Conservation (phyloP, 805 yeast species). For the Wickerhamomyces hampshirensis region DNA sequence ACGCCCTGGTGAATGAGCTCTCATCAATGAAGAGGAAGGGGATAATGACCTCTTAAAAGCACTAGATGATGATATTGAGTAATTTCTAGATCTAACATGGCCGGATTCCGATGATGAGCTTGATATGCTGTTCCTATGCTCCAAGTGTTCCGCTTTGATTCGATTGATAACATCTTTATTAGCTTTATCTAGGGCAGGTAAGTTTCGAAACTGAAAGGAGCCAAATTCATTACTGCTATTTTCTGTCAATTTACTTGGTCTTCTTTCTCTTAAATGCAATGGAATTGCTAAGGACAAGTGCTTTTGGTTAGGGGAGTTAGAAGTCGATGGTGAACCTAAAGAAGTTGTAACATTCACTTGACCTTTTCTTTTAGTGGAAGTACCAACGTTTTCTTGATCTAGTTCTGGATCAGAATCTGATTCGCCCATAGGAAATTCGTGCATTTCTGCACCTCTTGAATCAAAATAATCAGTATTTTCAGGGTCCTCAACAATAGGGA, state of each 20-base stretch:
- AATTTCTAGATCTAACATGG: constrained; percentile 24
- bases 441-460: constrained; percentile 75
- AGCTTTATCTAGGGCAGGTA: constrained; percentile 87
- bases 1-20: constrained; percentile 30
- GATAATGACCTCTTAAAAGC: constrained; percentile 45
- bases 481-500: constrained; percentile 75
- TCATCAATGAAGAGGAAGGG: constrained; percentile 30
- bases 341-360: constrained; percentile 17
- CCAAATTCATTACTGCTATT: constrained; percentile 73
- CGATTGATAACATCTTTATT: constrained; percentile 89
- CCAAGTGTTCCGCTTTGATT: constrained; percentile 73
- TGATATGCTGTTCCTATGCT: constrained; percentile 33
- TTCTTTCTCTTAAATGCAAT: constrained; percentile 58
- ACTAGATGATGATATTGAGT: constrained; percentile 28
- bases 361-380: constrained; percentile 3
- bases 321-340: constrained; percentile 26
- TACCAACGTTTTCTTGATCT: not conserved
- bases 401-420: constrained; percentile 27
- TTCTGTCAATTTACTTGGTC: constrained; percentile 70
- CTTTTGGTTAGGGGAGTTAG: constrained; percentile 31
- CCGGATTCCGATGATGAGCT: constrained; percentile 33
- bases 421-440: constrained; percentile 48
- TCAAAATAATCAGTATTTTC: constrained; percentile 92
- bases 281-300: constrained; percentile 46
- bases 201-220: constrained; percentile 81